Percentiles rank a stretch among this genome's conserved stretches.
Conservation (phyloP, 2,329 filamentous ascomycete genomes). For the Elsinoe fawcettii region DNA sequence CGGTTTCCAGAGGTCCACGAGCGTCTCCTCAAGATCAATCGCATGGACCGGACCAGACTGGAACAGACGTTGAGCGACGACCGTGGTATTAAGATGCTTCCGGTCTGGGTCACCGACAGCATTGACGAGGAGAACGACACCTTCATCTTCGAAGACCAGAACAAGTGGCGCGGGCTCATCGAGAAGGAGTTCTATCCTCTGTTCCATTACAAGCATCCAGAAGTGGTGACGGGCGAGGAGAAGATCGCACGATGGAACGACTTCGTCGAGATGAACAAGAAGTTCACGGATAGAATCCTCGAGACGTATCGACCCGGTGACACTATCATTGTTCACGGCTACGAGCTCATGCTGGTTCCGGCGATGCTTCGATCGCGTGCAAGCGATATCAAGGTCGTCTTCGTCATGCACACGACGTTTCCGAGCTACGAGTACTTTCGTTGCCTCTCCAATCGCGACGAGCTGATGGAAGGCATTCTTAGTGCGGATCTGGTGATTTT, state of each 20-base stretch:
- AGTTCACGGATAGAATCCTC: constrained; percentile 82
- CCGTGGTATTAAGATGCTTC: constrained; percentile 69
- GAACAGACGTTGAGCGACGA: constrained; percentile 67
- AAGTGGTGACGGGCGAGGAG: constrained; percentile 74
- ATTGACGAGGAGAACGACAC: constrained; percentile 56
- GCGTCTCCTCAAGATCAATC: constrained; percentile 61
- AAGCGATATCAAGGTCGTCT: constrained; percentile 86
- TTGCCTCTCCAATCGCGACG: constrained; percentile 79
- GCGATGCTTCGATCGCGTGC: constrained; percentile 78
- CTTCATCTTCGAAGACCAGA: constrained; percentile 70
- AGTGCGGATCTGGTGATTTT: constrained; percentile 91
- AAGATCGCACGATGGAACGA: constrained; percentile 83
- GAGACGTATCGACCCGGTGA: constrained; percentile 88
- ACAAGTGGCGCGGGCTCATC: constrained; percentile 80
- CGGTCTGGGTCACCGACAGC: constrained; percentile 83
- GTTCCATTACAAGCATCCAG: constrained; percentile 93
- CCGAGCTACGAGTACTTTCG: constrained; percentile 93
- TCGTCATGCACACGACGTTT: constrained; percentile 90
- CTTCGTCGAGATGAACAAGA: constrained; percentile 86
- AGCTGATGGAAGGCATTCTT: constrained; percentile 80
- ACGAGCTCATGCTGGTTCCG: constrained; percentile 83
- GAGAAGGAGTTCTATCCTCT: constrained; percentile 88
- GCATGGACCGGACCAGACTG: constrained; percentile 61
- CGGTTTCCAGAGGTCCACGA: constrained; percentile 28
- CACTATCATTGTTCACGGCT: constrained; percentile 87